Base-by-base conservation (phyloP, 257 asterid species). In the Jaltomata sinuosa region DNA sequence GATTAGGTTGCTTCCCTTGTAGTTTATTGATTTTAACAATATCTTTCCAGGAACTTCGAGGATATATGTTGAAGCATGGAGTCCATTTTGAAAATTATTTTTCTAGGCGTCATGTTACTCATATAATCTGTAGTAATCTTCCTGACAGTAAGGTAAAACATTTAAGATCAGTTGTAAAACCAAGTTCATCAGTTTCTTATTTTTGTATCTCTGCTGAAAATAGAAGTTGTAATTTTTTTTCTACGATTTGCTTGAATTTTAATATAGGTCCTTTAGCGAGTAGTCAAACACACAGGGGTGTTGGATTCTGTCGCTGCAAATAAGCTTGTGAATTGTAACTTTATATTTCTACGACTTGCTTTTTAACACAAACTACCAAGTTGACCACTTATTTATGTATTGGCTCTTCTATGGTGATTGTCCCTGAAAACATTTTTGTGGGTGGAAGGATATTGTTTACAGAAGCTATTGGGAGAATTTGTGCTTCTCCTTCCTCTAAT, bases 111-210 rank as follows among this genome's bases (percentile, higher is more conserved):
- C 89, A 88, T 47, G 99, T 96, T 15, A 96, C 98, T 65, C 99
- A 96, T 86, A 94, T 96, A 83, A 93, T 96, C 79, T 96, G 99
- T 91, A 92, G 98, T 83, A 94, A 93, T 89, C 98, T 96, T 50
- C 99, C 99, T 49, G 95, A 93, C 86, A 96, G 97, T 81, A 96
- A 96, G 95, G 89, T 94, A 85, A 94, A 94, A 92, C 94, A 94
- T 90, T 90, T 96, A 91, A 94, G 99, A 98, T 94, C 84, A 82
- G 25, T 84, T 67, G 87, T 3, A 27, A 40, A 84, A 85, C 59
- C 57, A 82, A 27, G 47, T 54, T 16, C 50, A 52, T 85, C 50
- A 82, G 53, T 22, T 80, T 84, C 50, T 40, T 77, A 78, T 83
- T 64, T n/a, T 49, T 81, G 81, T 83, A 61, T 82, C 83, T 82